Base-by-base conservation (phyloP, 371 early-diverging fungal genomes). In the Haplosporangium sp. region DNA sequence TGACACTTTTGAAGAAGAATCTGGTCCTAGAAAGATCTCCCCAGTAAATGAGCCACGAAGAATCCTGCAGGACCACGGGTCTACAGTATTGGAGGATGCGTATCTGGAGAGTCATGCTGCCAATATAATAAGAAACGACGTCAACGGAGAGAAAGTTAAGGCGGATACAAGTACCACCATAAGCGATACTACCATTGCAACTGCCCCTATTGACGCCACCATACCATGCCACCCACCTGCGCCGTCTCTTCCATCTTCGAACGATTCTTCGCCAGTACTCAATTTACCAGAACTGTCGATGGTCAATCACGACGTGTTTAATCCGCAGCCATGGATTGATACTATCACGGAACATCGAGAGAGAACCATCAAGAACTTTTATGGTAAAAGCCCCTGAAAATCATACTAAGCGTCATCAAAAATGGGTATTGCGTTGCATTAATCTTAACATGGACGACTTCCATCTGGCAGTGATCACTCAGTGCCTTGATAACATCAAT, bases 401-500 rank as follows among this genome's bases (percentile, higher is more conserved):
- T 23, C n/a, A 14, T 16, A 50, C 9, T 50, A 41, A 10, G 6
- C 36, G 36, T 20, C 21, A 43, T 13, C 4, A 23, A 14, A 8
- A 29, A 36, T 48, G 9, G 6, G 13, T 20, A n/a, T 41, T 42
- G 18, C n/a, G 10, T 43, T 45, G 6, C 21, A 2, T 9, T 45
- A 18, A 21, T 36, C 10, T 16, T n/a, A 20, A 57, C 21, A 13
- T 13, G n/a, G 23, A 13, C 47, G 16, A 8, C 42, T n/a, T 43
- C 4, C 5, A 14, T 43, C 13, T 6, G n/a, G 55, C 45, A 73
- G 74, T 16, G 18, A 63, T 73, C 42, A 23, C 55, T 5, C 55
- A 38, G 20, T 13, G 40, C 0, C 68, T 73, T 36, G 74, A 73
- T 37, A 57, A n/a, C 18, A 20, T 67, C 59, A 67, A 63, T 47